A percentile compares a stretch with the other conserved stretches of the same genome.
Evolutionary conservation across 306 rosid species (phyloP).

Genomic region (Crotalaria pallida): DNA sequence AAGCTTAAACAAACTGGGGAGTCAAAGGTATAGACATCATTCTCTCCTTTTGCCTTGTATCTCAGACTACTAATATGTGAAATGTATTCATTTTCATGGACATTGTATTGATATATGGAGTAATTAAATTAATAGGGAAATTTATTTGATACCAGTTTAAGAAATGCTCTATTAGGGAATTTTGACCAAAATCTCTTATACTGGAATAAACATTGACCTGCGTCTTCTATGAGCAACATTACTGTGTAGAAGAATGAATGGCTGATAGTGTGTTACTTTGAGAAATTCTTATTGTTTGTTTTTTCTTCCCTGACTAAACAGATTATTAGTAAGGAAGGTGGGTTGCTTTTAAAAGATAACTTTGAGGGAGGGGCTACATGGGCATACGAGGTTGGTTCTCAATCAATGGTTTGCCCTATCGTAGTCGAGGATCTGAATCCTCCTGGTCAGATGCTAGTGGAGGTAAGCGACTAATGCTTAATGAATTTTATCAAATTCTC

Average conservation of each 20-base stretch:
- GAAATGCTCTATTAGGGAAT: neutral
- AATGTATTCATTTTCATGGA: neutral
- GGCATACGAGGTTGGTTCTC: constrained; percentile 94
- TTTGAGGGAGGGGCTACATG: constrained; percentile 97
- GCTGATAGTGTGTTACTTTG: neutral
- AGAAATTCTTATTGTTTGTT: constrained; percentile 9
- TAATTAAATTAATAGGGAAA: neutral
- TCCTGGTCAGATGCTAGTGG: constrained; percentile 96
- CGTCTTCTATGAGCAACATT: neutral
- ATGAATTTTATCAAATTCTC: neutral
- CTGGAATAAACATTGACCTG: neutral
- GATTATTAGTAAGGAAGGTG: constrained; percentile 81
- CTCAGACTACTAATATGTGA: neutral
- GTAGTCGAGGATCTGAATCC: constrained; percentile 88
- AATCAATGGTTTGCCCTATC: constrained; percentile 87
- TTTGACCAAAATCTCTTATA: neutral
- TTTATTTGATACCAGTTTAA: neutral
- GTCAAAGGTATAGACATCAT: constrained; percentile 59
- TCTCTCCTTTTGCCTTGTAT: neutral
- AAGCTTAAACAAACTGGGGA: constrained; percentile 88
- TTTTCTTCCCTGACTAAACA: constrained; percentile 29
- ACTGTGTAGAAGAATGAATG: neutral
- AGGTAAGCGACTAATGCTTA: constrained; percentile 44
- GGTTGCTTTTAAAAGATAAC: constrained; percentile 69
- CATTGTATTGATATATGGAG: neutral